Conservation (phyloP, 2,329 filamentous ascomycete genomes). For the Thelonectria olida region DNA sequence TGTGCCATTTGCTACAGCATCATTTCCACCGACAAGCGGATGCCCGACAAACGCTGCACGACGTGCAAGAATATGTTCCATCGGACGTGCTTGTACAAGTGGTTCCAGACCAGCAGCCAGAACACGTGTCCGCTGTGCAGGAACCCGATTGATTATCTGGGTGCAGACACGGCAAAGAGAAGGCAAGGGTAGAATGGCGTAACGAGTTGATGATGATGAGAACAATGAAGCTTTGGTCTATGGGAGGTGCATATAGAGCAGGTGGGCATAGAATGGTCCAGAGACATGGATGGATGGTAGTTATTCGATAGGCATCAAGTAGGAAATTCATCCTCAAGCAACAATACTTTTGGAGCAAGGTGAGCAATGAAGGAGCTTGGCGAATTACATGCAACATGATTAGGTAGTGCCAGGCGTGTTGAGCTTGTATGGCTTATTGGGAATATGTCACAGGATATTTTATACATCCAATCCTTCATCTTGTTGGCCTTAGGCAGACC, state of each 20-base stretch:
- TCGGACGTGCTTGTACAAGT: constrained; percentile 88
- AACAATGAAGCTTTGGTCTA: constrained; percentile 1
- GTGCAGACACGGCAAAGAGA: constrained; percentile 51
- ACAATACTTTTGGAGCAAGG: too few species aligned
- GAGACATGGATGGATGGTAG: neutral
- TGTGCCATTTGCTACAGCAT: constrained; percentile 98
- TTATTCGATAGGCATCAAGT: neutral
- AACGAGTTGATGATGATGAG: neutral
- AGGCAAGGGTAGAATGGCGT: constrained; percentile 37
- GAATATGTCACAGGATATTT: too few species aligned
- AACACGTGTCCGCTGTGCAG: constrained; percentile 93
- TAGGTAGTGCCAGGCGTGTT: too few species aligned
- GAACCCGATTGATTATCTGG: constrained; percentile 78
- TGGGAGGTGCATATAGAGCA: neutral
- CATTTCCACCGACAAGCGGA: constrained; percentile 85
- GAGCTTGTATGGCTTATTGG: too few species aligned
- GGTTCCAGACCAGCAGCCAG: constrained; percentile 94
- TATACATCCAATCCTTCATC: neutral
- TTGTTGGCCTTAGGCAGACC: neutral
- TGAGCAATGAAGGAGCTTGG: too few species aligned
- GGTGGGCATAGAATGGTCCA: neutral
- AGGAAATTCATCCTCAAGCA: neutral
- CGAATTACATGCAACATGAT: too few species aligned
- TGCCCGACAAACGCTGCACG: constrained; percentile 89
- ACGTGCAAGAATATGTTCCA: constrained; percentile 98